Evolutionary conservation across 352 stramenopile genomes (phyloP), one percentile per base, ranked within the genome.

Genomic region (Globisporangium spinosum): DNA sequence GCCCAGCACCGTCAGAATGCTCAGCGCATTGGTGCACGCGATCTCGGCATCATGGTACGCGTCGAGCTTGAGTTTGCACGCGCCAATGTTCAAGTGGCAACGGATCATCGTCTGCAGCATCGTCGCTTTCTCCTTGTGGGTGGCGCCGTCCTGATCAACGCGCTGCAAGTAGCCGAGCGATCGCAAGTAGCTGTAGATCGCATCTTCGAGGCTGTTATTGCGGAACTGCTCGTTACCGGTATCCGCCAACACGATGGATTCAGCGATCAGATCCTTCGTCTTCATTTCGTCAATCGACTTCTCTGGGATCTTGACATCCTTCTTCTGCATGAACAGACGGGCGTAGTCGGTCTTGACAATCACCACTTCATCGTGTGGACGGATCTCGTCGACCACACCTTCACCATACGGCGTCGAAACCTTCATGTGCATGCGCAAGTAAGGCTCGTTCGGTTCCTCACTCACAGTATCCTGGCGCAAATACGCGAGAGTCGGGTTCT

Each of bases 31-130:
- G 29, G 88, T 93, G 70, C 83, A 92, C 2, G 88, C 85, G 15
- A 91, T 89, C 62, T 93, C 84, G 8, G 85, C 85, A 58, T 95
- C 85, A 12, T 69, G 40, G 65, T 89, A 84, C 51, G 69, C 71
- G 61, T 91, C 77, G 5, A 84, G 66, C 70, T 93, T 93, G 62
- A 95, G 78, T 62, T 94, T 95, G 80, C 84, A 95, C 9, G 88
- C 87, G 17, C 80, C 80, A 61, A 95, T 90, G 66, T 95, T 95
- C 23, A 95, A 72, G 64, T 95, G 88, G 64, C 88, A 95, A 38
- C 88, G 88, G 47, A 95, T 92, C 88, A 95, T 95, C 17, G 88
- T 95, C 77, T 94, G 85, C 17, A 95, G 79, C 65, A 94, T 91
- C 34, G 77, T 89, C 47, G 88, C 88, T 70, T 94, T 95, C 53